A percentile compares a stretch with the other conserved stretches of the same genome.
phyloP scores from a whole-genome alignment of 768 basidiomycete species.

The Austroboletus festivus region DNA sequence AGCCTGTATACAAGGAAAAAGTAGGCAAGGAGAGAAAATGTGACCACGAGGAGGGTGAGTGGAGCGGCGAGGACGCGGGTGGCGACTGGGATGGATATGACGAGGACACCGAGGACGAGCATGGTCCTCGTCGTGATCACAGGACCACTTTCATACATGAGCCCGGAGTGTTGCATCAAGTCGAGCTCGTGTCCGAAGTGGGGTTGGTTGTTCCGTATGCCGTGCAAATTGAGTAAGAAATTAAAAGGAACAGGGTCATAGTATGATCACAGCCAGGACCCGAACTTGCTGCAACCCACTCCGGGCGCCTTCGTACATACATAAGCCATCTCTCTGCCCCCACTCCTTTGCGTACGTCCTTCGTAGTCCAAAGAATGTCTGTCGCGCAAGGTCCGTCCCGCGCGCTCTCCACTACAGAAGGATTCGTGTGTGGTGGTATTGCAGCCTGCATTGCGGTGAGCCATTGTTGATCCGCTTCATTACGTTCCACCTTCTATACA shows the following conservation, averaged over 20 bases:
- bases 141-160: constrained; percentile 31
- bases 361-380: constrained; percentile 17
- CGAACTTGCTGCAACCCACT: too few relatives aligned
- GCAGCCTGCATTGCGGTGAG: constrained; percentile 88
- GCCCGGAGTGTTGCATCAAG: constrained; percentile 17
- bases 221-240: too few relatives aligned
- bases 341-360: too few relatives aligned
- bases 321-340: constrained; percentile 4
- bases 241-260: too few relatives aligned
- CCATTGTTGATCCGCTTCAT: neutral
- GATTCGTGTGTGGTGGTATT: constrained; percentile 85
- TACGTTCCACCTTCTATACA: constrained; percentile 3
- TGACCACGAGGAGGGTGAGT: constrained; percentile 57
- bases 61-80: constrained; percentile 65
- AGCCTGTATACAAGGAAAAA: constrained; percentile 57
- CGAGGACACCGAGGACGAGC: constrained; percentile 54
- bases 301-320: neutral
- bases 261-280: neutral
- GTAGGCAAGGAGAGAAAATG: constrained; percentile 51
- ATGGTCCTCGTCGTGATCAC: constrained; percentile 50
- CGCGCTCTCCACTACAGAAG: constrained; percentile 65
- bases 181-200: neutral
- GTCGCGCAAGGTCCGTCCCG: constrained; percentile 14
- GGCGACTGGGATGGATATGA: constrained; percentile 52
- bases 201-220: too few relatives aligned